A percentile compares a stretch with the other conserved stretches of the same genome.
Conservation (phyloP, 148 eudicot species). For the Selenicereus undatus region DNA sequence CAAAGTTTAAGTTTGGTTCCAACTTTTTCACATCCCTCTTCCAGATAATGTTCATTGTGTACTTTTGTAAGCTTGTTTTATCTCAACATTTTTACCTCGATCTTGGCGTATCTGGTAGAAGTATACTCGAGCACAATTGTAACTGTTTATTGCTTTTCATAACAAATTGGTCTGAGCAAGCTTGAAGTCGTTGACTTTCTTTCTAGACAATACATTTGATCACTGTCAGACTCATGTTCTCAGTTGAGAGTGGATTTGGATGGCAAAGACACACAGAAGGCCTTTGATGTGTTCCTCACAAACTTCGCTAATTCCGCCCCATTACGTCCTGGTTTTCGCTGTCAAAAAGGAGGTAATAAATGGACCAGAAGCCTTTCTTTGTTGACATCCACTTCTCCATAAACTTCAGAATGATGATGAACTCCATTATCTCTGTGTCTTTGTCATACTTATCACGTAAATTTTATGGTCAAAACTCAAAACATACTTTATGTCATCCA, state of each 20-base stretch:
- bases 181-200: neutral
- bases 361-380: neutral
- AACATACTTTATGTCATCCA: too few relatives aligned
- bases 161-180: neutral
- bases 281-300: slow-evolving; percentile 55
- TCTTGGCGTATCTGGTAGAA: neutral
- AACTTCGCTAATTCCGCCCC: slow-evolving; percentile 77
- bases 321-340: slow-evolving; percentile 73
- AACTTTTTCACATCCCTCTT: slow-evolving; percentile 2
- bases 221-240: slow-evolving; percentile 3
- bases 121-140: too few relatives aligned
- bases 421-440: too few relatives aligned
- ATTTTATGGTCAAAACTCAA: too few relatives aligned
- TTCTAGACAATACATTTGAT: slow-evolving; percentile 1
- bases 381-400: neutral
- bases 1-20: neutral
- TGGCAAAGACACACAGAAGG: slow-evolving; percentile 71
- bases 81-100: neutral
- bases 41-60: neutral
- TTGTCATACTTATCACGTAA: too few relatives aligned
- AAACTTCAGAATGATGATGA: neutral
- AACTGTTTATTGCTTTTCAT: too few relatives aligned
- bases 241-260: slow-evolving; percentile 74
- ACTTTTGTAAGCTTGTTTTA: neutral
- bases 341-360: slow-evolving; percentile 76